Conservation (phyloP, 495 filamentous ascomycete species). For the Paragyromitra xinjiangensis region DNA sequence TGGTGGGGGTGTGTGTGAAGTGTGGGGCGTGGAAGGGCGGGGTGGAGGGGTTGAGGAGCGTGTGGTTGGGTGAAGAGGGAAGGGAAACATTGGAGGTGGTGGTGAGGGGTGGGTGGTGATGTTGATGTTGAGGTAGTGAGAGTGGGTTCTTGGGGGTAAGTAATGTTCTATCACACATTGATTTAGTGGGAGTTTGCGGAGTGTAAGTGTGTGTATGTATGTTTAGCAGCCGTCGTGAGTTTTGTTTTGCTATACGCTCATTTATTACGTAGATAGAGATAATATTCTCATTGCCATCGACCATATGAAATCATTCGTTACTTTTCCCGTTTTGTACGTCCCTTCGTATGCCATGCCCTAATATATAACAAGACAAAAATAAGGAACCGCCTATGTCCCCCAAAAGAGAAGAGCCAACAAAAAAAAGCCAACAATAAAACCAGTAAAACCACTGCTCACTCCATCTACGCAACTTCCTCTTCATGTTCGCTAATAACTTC, state of each 20-base stretch:
- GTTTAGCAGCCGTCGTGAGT: not conserved
- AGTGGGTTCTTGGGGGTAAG: not conserved
- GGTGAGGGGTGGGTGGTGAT: not conserved
- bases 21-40: constrained; percentile 3
- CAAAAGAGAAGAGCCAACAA: constrained; percentile 18
- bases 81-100: constrained; percentile 26
- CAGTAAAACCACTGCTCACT: not conserved
- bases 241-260: not conserved
- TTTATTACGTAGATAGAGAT: constrained; percentile 2
- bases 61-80: not conserved
- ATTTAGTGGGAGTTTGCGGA: too few relatives aligned
- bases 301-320: not conserved
- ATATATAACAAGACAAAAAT: constrained; percentile 34
- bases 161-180: not conserved
- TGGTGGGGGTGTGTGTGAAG: not conserved
- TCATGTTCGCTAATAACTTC: constrained; percentile 70
- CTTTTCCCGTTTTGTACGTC: constrained; percentile 17
- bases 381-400: not conserved
- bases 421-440: constrained; percentile 12
- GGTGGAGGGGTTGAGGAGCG: constrained; percentile 4
- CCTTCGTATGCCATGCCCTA: constrained; percentile 19
- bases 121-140: not conserved
- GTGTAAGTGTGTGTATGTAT: too few relatives aligned
- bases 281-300: constrained; percentile 3
- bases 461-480: constrained; percentile 39